Conservation (phyloP, 2,329 filamentous ascomycete genomes). For the Pseudogymnoascus sp. region DNA sequence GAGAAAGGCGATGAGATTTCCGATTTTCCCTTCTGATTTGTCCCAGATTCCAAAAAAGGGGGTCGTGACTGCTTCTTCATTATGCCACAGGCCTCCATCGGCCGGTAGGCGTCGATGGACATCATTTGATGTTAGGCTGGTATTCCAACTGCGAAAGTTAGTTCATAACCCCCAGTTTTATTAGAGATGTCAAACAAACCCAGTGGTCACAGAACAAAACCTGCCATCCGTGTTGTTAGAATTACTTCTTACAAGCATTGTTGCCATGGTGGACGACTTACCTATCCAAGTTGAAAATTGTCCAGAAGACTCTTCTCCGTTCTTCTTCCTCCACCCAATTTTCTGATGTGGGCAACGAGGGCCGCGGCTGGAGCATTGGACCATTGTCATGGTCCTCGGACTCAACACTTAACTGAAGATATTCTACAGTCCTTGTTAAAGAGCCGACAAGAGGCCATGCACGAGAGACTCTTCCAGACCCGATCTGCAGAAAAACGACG, state of each 20-base stretch:
- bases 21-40: constrained; percentile 32
- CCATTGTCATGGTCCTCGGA: constrained; percentile 14
- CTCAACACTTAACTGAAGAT: constrained; percentile 21
- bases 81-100: constrained; percentile 37
- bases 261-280: constrained; percentile 27
- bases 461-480: constrained; percentile 14
- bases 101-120: constrained; percentile 31
- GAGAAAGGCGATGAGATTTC: constrained; percentile 34
- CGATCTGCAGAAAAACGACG: constrained; percentile 18
- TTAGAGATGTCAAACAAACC: neutral
- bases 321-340: constrained; percentile 38
- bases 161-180: neutral
- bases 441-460: constrained; percentile 25
- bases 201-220: constrained; percentile 9
- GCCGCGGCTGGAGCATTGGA: constrained; percentile 24
- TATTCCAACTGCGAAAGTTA: constrained; percentile 29
- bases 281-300: constrained; percentile 46
- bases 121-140: constrained; percentile 30
- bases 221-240: constrained; percentile 5
- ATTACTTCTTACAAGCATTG: neutral
- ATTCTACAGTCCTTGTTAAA: constrained; percentile 23
- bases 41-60: constrained; percentile 42
- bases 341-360: constrained; percentile 24
- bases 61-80: constrained; percentile 32
- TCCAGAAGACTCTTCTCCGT: constrained; percentile 43